These are phyloP conservation scores for Trypanosoma mega DNA, from an alignment of 208 protist genomes.

Conservation along the genomic window DNA sequence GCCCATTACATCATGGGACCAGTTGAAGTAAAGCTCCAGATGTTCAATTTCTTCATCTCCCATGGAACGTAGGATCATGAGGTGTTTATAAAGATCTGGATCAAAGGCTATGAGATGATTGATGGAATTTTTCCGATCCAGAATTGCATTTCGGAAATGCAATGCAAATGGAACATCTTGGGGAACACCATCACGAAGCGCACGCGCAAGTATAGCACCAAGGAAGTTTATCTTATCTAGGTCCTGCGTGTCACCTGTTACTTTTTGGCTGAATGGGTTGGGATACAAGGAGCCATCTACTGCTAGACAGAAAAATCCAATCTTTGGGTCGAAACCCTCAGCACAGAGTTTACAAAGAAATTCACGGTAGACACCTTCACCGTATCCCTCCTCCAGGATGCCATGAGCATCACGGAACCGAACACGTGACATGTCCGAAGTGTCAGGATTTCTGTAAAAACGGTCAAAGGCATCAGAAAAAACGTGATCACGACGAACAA, in stretches of 20 bases:
- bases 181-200: slow-evolving; percentile 88
- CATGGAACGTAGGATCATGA: slow-evolving; percentile 68
- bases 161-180: slow-evolving; percentile 88
- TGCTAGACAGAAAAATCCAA: slow-evolving; percentile 89
- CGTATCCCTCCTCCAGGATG: slow-evolving; percentile 84
- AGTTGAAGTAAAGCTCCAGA: slow-evolving; percentile 80
- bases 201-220: slow-evolving; percentile 88
- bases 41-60: slow-evolving; percentile 66
- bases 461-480: slow-evolving; percentile 84
- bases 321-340: slow-evolving; percentile 74
- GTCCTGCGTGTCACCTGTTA: slow-evolving; percentile 63
- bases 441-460: slow-evolving; percentile 50
- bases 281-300: slow-evolving; percentile 86
- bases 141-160: slow-evolving; percentile 90
- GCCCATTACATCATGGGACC: slow-evolving; percentile 69
- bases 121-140: slow-evolving; percentile 88
- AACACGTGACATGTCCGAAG: slow-evolving; percentile 50
- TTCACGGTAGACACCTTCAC: slow-evolving; percentile 92
- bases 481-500: slow-evolving; percentile 61
- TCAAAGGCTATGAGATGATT: slow-evolving; percentile 90
- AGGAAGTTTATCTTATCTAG: slow-evolving; percentile 84
- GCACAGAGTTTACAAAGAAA: slow-evolving; percentile 78
- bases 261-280: slow-evolving; percentile 81
- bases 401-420: slow-evolving; percentile 48
- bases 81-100: slow-evolving; percentile 80